Base-by-base conservation (phyloP, 352 stramenopile species). In the Detonula confervacea region DNA sequence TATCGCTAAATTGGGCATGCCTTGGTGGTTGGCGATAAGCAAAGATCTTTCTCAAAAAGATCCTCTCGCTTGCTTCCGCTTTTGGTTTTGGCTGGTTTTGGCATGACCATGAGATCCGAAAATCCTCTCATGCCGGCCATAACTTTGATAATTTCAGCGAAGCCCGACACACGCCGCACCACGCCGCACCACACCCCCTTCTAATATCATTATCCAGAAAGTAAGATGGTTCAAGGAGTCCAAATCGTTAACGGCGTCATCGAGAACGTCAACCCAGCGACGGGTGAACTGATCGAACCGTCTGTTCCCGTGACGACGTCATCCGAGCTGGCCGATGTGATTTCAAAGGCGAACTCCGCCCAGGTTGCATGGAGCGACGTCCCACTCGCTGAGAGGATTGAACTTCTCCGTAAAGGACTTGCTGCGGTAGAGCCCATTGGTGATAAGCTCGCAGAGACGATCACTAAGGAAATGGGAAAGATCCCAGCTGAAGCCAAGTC, bases 381-480 rank as follows among this genome's bases (percentile, higher is more conserved):
- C 14, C 27, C 76, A 11, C 66, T 87, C 4, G 24, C 59, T 2
- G 56, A 85, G 66, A 49, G 80, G 16, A 77, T 85, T 22, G 59
- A 9, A 39, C 42, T 75, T 16, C 44, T 87, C 5, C 73, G 76
- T 22, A 20, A 69, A 12, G 80, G 66, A 25, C 16, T 72, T 11
- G 30, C 33, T 25, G 37, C 37, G 2, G 18, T 87, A 12, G 71
- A 69, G 29, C 35, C 55, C 3, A 71, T 71, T 49, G 64, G 22
- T 14, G 37, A 85, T n/a, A 57, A 85, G 55, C 39, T 85, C 11
- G n/a, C 51, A 20, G 46, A 56, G 29, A 59, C 55, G 1, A 85
- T 85, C 7, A 83, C 70, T 1, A 54, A 64, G 35, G 80, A 87
- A 29, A 87, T 87, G 80, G 80, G 74, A 0, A 87, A 87, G 37